These are phyloP conservation scores for Aphanomyces invadans DNA, from an alignment of 352 stramenopile genomes.

Conservation along the genomic window DNA sequence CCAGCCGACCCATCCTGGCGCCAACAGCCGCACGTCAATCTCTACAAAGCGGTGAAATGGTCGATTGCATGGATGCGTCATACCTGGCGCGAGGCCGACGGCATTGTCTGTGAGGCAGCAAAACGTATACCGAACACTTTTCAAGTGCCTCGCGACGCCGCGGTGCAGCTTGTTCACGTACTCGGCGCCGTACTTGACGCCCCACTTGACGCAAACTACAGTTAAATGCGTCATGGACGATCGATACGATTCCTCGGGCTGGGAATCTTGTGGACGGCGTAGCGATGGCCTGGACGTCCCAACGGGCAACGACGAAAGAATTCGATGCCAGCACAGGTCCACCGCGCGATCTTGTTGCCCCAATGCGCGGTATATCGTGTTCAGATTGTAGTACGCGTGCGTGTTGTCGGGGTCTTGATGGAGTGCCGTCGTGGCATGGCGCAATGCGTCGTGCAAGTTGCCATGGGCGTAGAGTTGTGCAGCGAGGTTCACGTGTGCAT, in stretches of 20 bases:
- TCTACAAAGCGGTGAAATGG: no score
- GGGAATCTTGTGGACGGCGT: not conserved
- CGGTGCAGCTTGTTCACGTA: conserved; percentile 74
- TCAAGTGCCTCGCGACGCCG: conserved; percentile 33
- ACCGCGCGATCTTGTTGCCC: not conserved
- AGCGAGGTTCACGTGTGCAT: conserved; percentile 24
- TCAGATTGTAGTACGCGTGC: conserved; percentile 33
- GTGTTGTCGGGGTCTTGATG: not conserved
- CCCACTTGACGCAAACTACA: conserved; percentile 81
- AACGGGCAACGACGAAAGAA: not conserved
- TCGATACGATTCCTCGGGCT: not conserved
- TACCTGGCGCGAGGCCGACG: conserved; percentile 29
- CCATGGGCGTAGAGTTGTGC: conserved; percentile 22
- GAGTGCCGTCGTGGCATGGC: not conserved
- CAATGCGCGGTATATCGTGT: conserved; percentile 37
- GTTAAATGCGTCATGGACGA: not conserved
- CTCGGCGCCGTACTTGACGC: conserved; percentile 66
- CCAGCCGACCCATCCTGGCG: conserved; percentile 46
- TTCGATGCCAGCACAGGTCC: not conserved
- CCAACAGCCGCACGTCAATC: conserved; percentile 31
- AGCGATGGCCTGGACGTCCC: not conserved
- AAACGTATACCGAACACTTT: conserved; percentile 28
- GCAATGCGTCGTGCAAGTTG: not conserved
- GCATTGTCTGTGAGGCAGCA: conserved; percentile 64
- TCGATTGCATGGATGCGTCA: no score